Percentiles rank a stretch among this genome's conserved stretches.
These are phyloP conservation scores for Blastocystis sp. DNA, from an alignment of 352 stramenopile genomes.

Conservation along the genomic window DNA sequence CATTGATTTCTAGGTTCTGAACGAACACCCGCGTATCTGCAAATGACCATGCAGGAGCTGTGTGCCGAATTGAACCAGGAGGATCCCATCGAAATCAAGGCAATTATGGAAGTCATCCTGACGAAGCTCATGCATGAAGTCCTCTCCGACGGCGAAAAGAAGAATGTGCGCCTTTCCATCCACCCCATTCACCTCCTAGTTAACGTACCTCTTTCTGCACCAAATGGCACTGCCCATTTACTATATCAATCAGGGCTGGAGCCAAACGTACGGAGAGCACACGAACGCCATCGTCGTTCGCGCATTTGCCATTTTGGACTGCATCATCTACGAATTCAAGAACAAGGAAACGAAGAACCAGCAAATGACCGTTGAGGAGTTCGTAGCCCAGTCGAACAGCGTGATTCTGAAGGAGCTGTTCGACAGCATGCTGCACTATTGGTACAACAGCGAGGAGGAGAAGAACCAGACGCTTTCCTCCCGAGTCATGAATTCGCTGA, in stretches of 20 bases:
- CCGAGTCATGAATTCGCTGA: constrained; percentile 46
- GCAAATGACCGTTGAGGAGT: background rate
- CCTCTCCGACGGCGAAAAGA: background rate
- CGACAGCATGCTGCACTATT: background rate
- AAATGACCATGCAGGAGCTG: constrained; percentile 60
- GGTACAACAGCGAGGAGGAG: background rate
- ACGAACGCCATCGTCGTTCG: constrained; percentile 43
- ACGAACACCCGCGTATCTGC: constrained; percentile 14
- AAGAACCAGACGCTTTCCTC: background rate
- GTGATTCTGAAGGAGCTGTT: constrained; percentile 34
- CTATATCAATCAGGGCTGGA: constrained; percentile 63
- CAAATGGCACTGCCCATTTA: constrained; percentile 59
- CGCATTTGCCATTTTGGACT: constrained; percentile 52
- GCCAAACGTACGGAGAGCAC: constrained; percentile 25
- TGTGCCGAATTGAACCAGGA: constrained; percentile 54
- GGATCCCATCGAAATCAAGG: constrained; percentile 47
- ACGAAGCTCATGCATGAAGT: background rate
- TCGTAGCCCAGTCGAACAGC: constrained; percentile 14
- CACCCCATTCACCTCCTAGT: background rate
- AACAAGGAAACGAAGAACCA: constrained; percentile 36
- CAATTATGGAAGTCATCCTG: background rate
- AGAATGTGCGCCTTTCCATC: background rate
- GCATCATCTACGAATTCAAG: constrained; percentile 63
- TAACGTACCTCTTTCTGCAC: constrained; percentile 60
- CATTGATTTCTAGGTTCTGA: background rate